Base-by-base conservation (phyloP, 305 asterid species). In the Fraxinus albicans region DNA sequence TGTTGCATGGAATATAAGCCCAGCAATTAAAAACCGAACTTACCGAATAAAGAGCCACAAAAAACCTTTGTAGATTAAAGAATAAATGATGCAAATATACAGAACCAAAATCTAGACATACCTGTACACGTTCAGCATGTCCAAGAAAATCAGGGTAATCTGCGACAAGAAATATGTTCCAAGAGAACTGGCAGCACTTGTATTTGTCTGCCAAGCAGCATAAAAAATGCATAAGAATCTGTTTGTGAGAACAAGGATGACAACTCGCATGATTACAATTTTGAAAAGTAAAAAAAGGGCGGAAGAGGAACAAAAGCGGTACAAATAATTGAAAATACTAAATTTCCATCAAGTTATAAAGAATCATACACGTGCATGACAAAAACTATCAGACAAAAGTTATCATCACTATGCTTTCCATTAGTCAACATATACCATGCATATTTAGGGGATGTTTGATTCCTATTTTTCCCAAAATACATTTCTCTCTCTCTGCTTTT, bases 41-140 rank as follows among this genome's bases (percentile, higher is more conserved):
- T 47, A 35, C 47, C 12, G 23, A 79, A 72, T 63, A 72, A 77
- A 75, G 47, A 15, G 21, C 19, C 69, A 80, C 55, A 58, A 38
- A 79, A 17, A 36, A 78, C 47, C 63, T 67, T 25, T 21, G 2
- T 8, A 23, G 25, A 55, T 76, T 17, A 2, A 58, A 72, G 69
- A 1, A 69, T 19, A 13, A 34, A 63, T 23, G 19, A 80, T 58
- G 65, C 7, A 19, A 63, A 33, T 19, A 83, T 55, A 77, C 38
- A 78, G 42, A 76, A 40, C 47, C 29, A 67, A 77, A 63, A 76
- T 33, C 60, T 36, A 53, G 76, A 82, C 83, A 27, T 80, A 96
- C 99, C 93, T 96, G 90, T 97, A 95, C 82, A 97, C 98, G 90
- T 94, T 97, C 84, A 97, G 99, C 98, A 95, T 95, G 93, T 97